Evolutionary conservation across 352 stramenopile species (phyloP).

Genomic region (Phytophthora hybrid): DNA sequence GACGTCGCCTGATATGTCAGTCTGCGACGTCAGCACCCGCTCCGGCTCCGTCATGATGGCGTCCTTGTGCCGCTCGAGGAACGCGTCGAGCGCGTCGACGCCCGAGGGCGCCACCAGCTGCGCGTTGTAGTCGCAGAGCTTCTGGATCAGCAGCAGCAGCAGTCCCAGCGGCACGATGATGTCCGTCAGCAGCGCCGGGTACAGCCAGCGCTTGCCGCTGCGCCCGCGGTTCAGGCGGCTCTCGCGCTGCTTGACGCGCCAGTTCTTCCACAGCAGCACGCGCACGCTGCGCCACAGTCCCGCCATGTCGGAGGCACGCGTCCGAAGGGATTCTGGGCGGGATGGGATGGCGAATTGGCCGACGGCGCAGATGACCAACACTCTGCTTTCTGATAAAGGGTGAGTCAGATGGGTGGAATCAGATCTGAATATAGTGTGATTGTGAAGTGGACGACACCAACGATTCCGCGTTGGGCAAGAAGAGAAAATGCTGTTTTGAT

Average conservation of each 20-base stretch:
- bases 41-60: constrained; percentile 1
- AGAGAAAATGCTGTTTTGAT: too few relatives aligned
- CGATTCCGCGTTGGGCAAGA: too few relatives aligned
- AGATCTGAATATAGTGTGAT: too few relatives aligned
- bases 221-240: constrained; percentile 66
- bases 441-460: too few relatives aligned
- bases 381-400: background rate
- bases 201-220: constrained; percentile 56
- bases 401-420: too few relatives aligned
- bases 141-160: constrained; percentile 66
- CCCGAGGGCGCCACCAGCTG: constrained; percentile 30
- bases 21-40: background rate
- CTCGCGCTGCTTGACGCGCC: constrained; percentile 84
- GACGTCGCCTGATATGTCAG: background rate
- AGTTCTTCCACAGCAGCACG: constrained; percentile 87
- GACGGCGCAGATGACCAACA: background rate
- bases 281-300: constrained; percentile 46
- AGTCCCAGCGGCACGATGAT: constrained; percentile 70
- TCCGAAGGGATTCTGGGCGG: constrained; percentile 10
- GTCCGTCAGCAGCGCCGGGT: constrained; percentile 73
- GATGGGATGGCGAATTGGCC: background rate
- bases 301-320: constrained; percentile 17
- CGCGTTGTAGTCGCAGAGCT: constrained; percentile 67
- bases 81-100: constrained; percentile 4
- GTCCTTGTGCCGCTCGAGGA: constrained; percentile 3